These are phyloP conservation scores for Pinus taeda DNA, from an alignment of 75 land plant species.

Conservation along the genomic window DNA sequence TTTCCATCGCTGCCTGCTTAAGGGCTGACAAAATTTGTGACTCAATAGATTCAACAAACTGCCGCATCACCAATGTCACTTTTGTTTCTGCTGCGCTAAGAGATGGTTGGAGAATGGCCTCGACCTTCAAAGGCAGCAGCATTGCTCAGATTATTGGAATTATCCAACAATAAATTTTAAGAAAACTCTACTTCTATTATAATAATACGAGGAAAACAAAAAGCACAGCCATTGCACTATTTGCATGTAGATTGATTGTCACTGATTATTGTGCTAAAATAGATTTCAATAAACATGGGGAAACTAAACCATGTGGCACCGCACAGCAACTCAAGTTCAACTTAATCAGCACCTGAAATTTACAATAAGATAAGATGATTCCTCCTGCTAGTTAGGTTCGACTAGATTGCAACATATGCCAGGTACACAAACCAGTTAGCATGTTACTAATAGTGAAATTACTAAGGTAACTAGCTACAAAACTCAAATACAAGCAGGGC, in stretches of 20 bases:
- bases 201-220: not conserved
- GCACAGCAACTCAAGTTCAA: not conserved
- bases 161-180: not conserved
- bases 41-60: constrained; percentile 10
- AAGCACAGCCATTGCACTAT: not conserved
- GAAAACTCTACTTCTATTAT: not conserved
- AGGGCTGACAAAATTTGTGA: constrained; percentile 7
- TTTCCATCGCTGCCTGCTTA: constrained; percentile 34
- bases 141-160: not conserved
- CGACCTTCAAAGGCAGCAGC: not conserved
- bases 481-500: no score
- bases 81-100: constrained; percentile 3
- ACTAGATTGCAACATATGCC: not conserved
- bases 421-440: not conserved
- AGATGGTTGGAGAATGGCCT: constrained; percentile 8
- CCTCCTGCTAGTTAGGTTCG: not conserved
- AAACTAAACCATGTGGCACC: not conserved
- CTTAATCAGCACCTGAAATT: not conserved
- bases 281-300: not conserved
- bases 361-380: not conserved
- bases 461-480: no score
- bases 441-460: not conserved
- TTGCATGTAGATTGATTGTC: not conserved
- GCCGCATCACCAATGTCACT: constrained; percentile 9
- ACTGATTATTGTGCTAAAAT: not conserved